phyloP scores from a whole-genome alignment of 2,329 filamentous ascomycete genomes.

The Blumeria hordei region DNA sequence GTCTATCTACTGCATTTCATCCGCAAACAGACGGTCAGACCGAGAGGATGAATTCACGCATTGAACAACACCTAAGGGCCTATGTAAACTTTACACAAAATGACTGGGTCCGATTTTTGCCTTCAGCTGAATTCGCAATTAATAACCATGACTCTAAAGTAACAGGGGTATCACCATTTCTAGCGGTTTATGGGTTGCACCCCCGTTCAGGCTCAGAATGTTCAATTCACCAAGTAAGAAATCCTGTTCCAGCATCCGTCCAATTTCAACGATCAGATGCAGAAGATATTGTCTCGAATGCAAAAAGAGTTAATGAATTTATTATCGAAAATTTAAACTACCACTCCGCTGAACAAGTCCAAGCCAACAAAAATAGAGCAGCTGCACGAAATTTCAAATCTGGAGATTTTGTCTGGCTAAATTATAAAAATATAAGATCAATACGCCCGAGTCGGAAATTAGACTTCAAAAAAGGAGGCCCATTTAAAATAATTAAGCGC shows the following conservation, averaged over 20 bases:
- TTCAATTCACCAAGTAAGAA: background rate
- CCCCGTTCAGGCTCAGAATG: background rate
- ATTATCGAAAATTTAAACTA: background rate
- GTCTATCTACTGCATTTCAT: background rate
- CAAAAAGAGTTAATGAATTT: background rate
- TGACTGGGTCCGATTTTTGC: constrained; percentile 3
- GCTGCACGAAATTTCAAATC: background rate
- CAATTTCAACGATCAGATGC: background rate
- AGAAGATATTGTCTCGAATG: background rate
- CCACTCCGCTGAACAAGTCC: background rate
- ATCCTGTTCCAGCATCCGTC: background rate
- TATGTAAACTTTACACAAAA: constrained; percentile 2
- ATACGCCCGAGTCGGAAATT: background rate
- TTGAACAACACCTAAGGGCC: background rate
- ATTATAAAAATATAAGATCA: background rate
- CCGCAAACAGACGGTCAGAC: background rate
- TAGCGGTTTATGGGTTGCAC: background rate
- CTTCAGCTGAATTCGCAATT: background rate
- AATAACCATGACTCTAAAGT: background rate
- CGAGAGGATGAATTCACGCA: background rate
- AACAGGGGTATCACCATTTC: background rate
- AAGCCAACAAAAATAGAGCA: background rate
- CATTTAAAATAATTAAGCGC: background rate
- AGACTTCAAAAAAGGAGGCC: background rate
- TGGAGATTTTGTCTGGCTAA: background rate